These are phyloP conservation scores for Linnemannia hyalina DNA, from an alignment of 192 early-diverging fungal genomes.

Conservation along the genomic window DNA sequence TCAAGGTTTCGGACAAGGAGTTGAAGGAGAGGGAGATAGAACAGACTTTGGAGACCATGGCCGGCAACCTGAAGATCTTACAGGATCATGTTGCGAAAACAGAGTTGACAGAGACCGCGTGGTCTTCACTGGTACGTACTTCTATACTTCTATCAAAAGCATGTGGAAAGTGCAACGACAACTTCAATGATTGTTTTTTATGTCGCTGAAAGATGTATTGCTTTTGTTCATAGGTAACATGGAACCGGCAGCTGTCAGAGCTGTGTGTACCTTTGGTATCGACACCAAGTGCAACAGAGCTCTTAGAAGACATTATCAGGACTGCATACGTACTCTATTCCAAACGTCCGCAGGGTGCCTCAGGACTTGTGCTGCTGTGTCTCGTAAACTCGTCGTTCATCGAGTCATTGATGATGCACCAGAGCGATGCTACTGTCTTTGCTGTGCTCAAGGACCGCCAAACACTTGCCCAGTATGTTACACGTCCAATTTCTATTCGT, in stretches of 20 bases:
- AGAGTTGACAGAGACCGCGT: not conserved
- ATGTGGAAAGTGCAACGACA: not conserved
- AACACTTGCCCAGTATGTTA: not conserved
- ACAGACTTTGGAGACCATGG: conserved; percentile 1
- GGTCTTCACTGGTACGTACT: not conserved
- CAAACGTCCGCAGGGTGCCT: not conserved
- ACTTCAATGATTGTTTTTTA: too few species aligned
- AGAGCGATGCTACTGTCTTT: not conserved
- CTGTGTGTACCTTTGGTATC: conserved; percentile 23
- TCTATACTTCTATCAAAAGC: not conserved
- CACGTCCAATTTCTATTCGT: not conserved
- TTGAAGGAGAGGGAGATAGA: conserved; percentile 3
- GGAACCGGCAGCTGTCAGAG: conserved; percentile 32
- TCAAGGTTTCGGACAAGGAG: conserved; percentile 20
- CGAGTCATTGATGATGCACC: not conserved
- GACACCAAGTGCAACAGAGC: not conserved
- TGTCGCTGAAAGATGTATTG: not conserved
- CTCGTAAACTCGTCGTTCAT: conserved; percentile 18
- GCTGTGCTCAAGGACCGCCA: not conserved
- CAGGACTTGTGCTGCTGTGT: not conserved
- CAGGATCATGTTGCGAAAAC: not conserved
- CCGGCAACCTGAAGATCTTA: not conserved
- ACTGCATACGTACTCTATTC: conserved; percentile 7
- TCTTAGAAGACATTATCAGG: conserved; percentile 9
- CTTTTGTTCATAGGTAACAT: conserved; percentile 1